Evolutionary conservation across 2,329 filamentous ascomycete species (phyloP), one percentile per base, ranked within the genome.

Genomic region (Apiospora pterosperma): DNA sequence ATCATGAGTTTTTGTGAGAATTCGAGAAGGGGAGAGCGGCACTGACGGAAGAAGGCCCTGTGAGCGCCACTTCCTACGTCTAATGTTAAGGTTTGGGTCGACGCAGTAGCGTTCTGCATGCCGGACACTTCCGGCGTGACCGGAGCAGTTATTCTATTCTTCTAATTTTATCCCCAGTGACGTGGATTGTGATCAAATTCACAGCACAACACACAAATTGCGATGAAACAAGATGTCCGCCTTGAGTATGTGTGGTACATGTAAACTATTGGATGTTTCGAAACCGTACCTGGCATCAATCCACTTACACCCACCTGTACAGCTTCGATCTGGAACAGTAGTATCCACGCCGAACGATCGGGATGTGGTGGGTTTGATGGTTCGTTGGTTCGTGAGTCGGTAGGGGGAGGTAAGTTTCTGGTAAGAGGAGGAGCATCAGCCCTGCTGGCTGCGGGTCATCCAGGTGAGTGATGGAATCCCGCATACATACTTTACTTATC

Each of bases 321-420:
- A 55, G 1, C 28, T n/a, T n/a, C 48, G 28, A 34, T 34, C n/a
- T n/a, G 28, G 28, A 31, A 55, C n/a, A n/a, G n/a, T n/a, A n/a
- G n/a, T n/a, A 52, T 11, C 16, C 48, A 55, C n/a, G 48, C 16
- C n/a, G 16, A 19, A 31, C 25, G 3, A 31, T 34, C 48, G 2
- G 42, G 42, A 25, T 48, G 28, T n/a, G 48, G 48, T 11, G 48
- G 48, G 28, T 55, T 34, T 19, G 16, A 55, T 55, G 34, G 48
- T 55, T 55, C 48, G 48, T 55, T 55, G 34, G 48, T 55, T 55
- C 48, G 48, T 55, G 48, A 55, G 48, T 55, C 48, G 34, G 38
- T 41, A n/a, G n/a, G n/a, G n/a, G n/a, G n/a, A n/a, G n/a, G n/a
- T n/a, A n/a, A n/a, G n/a, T n/a, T n/a, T n/a, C 19, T 6, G 38